Percentiles rank a stretch among this genome's conserved stretches.
Conservation (phyloP, 1,284 basidiomycete genomes). For the Peniophora sp. region DNA sequence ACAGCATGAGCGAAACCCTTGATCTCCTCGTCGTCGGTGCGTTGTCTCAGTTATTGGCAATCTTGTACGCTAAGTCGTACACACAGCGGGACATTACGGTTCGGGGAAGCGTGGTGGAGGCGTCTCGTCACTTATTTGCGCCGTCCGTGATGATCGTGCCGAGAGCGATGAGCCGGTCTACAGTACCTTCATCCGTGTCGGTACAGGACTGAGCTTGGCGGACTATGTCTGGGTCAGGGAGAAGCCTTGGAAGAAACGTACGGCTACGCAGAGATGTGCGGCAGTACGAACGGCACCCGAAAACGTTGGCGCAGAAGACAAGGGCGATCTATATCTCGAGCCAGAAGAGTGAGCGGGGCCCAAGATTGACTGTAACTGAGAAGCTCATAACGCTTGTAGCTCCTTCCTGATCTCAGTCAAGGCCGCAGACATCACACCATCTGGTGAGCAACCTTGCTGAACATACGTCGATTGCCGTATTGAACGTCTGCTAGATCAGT, state of each 20-base stretch:
- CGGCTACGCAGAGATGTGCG: conserved; percentile 53
- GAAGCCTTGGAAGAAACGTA: conserved; percentile 71
- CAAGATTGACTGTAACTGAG: too few relatives aligned
- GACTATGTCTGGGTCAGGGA: conserved; percentile 79
- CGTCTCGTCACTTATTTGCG: conserved; percentile 75
- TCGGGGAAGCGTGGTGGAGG: conserved; percentile 67
- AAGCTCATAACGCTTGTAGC: conserved; percentile 27
- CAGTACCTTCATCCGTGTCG: conserved; percentile 77
- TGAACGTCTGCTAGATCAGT: conserved; percentile 42
- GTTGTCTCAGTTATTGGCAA: conserved; percentile 13
- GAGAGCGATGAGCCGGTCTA: conserved; percentile 64
- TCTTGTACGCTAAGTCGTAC: not conserved
- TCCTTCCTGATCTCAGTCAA: conserved; percentile 88
- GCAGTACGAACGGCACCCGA: conserved; percentile 55
- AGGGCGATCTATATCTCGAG: conserved; percentile 75
- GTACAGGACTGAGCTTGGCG: conserved; percentile 75
- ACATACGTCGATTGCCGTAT: not conserved
- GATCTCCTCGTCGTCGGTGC: conserved; percentile 82
- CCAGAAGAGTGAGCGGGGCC: conserved; percentile 62
- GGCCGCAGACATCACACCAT: conserved; percentile 76
- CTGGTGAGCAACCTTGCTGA: conserved; percentile 42
- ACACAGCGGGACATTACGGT: conserved; percentile 65
- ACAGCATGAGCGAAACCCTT: conserved; percentile 83
- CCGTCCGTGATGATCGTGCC: conserved; percentile 63
- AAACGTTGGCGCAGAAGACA: conserved; percentile 53